These are phyloP conservation scores for Boletus huronensis DNA, from an alignment of 768 basidiomycete genomes.

Conservation along the genomic window DNA sequence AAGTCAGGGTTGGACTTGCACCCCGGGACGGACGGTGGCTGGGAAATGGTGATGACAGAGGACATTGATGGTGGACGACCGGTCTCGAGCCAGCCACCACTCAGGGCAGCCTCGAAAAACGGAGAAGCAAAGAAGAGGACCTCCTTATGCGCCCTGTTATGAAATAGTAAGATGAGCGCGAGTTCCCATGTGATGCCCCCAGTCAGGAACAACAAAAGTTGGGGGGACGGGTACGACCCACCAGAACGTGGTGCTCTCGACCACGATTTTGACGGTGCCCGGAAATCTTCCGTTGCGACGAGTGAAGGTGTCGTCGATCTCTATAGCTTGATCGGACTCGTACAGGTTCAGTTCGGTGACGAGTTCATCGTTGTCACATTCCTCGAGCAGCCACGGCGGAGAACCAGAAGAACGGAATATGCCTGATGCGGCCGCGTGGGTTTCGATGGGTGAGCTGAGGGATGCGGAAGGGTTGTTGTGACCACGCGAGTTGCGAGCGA, in stretches of 20 bases:
- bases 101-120: slow-evolving; percentile 88
- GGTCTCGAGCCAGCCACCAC: slow-evolving; percentile 91
- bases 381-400: slow-evolving; percentile 77
- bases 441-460: slow-evolving; percentile 82
- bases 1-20: slow-evolving; percentile 39
- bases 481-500: slow-evolving; percentile 80
- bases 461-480: slow-evolving; percentile 73
- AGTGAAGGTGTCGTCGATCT: slow-evolving; percentile 78
- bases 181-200: slow-evolving; percentile 2
- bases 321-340: slow-evolving; percentile 67
- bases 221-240: slow-evolving; percentile 41
- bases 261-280: slow-evolving; percentile 87
- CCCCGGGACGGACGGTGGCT: slow-evolving; percentile 60
- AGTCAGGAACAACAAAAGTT: not conserved
- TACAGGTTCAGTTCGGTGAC: slow-evolving; percentile 67
- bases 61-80: slow-evolving; percentile 76
- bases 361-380: slow-evolving; percentile 65
- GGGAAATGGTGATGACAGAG: slow-evolving; percentile 81
- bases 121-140: slow-evolving; percentile 91
- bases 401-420: slow-evolving; percentile 80
- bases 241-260: slow-evolving; percentile 90
- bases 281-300: slow-evolving; percentile 58
- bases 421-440: slow-evolving; percentile 82
- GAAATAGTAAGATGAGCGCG: slow-evolving; percentile 1
- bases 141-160: slow-evolving; percentile 82